Evolutionary conservation across 2,329 filamentous ascomycete species (phyloP).

Genomic region (Verticillium isaacii): DNA sequence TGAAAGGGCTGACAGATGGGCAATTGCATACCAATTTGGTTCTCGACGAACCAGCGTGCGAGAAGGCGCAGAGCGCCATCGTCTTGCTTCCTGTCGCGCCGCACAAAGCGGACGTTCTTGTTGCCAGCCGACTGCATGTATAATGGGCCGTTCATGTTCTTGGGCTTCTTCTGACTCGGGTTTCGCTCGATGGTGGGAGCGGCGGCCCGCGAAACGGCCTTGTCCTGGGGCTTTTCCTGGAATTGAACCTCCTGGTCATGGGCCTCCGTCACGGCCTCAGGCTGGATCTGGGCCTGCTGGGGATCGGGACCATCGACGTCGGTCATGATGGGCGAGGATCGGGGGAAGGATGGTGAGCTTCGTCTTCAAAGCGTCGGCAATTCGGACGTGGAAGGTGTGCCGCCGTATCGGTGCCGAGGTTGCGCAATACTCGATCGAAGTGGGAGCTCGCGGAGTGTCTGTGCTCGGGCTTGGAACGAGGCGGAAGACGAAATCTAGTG

Average conservation of each 20-base stretch:
- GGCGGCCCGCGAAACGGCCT: conserved; percentile 2
- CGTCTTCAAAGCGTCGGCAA: background rate
- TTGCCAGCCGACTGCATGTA: conserved; percentile 48
- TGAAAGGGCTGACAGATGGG: background rate
- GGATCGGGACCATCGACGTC: conserved; percentile 6
- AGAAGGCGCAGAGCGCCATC: conserved; percentile 57
- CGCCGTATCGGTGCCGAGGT: background rate
- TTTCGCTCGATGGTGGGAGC: conserved; percentile 4
- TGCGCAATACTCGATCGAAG: background rate
- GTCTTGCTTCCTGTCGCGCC: conserved; percentile 56
- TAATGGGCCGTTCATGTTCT: conserved; percentile 49
- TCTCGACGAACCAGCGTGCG: conserved; percentile 67
- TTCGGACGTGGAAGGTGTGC: background rate
- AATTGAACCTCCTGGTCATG: background rate
- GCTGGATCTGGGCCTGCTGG: background rate
- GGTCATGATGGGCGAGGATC: conserved; percentile 7
- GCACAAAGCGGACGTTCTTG: conserved; percentile 48
- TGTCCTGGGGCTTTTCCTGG: conserved; percentile 4
- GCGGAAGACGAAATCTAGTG: background rate
- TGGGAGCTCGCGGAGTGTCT: background rate
- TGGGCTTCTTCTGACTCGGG: conserved; percentile 13
- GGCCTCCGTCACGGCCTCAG: background rate
- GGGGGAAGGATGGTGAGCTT: background rate
- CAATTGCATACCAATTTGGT: conserved; percentile 68
- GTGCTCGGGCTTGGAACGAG: background rate